Conservation (phyloP, 257 asterid genomes). For the Ophiorrhiza pumila region DNA sequence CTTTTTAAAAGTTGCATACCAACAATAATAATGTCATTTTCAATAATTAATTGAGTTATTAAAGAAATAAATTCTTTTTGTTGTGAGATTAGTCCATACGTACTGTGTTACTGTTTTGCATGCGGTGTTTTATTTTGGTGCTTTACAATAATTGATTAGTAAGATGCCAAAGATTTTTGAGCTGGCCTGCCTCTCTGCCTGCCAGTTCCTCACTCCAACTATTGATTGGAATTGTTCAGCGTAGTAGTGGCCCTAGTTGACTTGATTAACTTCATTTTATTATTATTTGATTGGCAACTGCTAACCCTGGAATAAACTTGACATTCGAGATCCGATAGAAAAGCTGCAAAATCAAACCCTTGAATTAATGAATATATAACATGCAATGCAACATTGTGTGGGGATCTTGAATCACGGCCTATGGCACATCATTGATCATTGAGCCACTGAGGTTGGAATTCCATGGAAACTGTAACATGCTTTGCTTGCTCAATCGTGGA, state of each 20-base stretch:
- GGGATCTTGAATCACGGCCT: background rate
- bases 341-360: background rate
- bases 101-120: background rate
- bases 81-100: too few species aligned
- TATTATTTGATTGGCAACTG: constrained; percentile 9
- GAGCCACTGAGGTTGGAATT: background rate
- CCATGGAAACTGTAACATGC: background rate
- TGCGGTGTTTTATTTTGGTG: too few species aligned
- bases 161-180: background rate
- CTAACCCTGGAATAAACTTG: background rate
- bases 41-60: constrained; percentile 10
- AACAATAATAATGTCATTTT: background rate
- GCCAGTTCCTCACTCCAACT: too few species aligned
- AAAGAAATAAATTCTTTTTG: background rate
- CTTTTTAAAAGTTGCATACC: background rate
- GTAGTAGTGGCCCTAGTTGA: too few species aligned
- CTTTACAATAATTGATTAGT: background rate
- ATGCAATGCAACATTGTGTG: background rate
- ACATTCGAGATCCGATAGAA: background rate
- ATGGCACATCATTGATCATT: too few species aligned
- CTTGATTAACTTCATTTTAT: constrained; percentile 15
- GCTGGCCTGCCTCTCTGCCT: constrained; percentile 27
- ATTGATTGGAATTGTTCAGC: constrained; percentile 8
- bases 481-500: too few species aligned
- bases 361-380: too few species aligned